Percentiles rank a stretch among this genome's conserved stretches.
phyloP scores from a whole-genome alignment of 1,284 basidiomycete genomes.

The Exobasidium cylindrosporum region DNA sequence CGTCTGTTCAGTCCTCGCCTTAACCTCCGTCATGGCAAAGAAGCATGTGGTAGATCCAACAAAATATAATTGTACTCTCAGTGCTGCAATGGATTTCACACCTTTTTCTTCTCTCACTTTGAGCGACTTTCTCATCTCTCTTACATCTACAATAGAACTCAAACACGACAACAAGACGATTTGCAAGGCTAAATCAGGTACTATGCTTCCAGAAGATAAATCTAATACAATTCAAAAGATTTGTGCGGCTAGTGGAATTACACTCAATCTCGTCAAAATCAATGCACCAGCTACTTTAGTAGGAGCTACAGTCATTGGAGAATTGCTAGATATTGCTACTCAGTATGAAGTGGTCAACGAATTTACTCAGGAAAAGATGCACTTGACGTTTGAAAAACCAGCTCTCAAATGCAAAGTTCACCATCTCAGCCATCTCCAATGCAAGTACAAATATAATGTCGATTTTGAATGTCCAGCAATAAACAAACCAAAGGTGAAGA shows the following conservation, averaged over 20 bases:
- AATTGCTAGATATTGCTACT: background rate
- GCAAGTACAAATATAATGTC: background rate
- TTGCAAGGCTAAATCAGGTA: background rate
- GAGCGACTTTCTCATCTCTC: background rate
- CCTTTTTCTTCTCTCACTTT: background rate
- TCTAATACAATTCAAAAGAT: background rate
- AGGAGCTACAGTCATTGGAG: background rate
- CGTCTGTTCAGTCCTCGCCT: background rate
- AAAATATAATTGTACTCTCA: background rate
- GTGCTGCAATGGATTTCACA: background rate
- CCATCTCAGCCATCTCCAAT: background rate
- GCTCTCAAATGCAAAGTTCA: background rate
- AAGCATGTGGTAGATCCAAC: background rate
- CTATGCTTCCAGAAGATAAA: background rate
- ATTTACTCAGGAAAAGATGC: background rate
- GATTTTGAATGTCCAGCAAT: background rate
- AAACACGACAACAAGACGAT: background rate
- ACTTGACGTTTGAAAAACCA: background rate
- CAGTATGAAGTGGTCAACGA: background rate
- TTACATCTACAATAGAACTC: background rate
- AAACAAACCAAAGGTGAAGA: too few species aligned
- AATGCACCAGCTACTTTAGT: background rate
- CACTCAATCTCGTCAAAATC: background rate
- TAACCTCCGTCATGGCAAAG: background rate
- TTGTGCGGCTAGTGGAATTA: background rate